A percentile compares a stretch with the other conserved stretches of the same genome.
Evolutionary conservation across 805 yeast species (phyloP).

Genomic region (Candida takata): DNA sequence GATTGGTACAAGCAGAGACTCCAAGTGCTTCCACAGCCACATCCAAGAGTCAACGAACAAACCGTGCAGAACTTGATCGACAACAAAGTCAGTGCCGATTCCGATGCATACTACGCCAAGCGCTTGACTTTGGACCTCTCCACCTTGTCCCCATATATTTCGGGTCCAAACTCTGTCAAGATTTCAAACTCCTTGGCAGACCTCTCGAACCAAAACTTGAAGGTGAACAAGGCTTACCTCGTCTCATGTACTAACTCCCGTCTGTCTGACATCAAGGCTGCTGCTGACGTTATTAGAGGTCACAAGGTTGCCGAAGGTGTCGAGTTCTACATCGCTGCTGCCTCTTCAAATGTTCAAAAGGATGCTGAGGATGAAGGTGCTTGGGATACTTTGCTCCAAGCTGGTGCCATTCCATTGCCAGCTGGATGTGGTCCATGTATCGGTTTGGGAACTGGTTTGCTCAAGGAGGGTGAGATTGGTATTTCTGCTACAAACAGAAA

Average conservation of each 20-base stretch:
- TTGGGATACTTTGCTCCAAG: constrained; percentile 82
- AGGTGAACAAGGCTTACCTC: constrained; percentile 87
- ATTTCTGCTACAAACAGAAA: constrained; percentile 97
- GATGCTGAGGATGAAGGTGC: constrained; percentile 91
- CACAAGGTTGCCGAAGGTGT: constrained; percentile 83
- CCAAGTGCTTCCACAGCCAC: constrained; percentile 52
- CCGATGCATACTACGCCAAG: constrained; percentile 83
- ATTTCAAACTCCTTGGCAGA: constrained; percentile 73
- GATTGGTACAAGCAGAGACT: constrained; percentile 72
- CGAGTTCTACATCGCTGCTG: constrained; percentile 96
- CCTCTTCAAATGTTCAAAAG: constrained; percentile 84
- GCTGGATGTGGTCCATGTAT: constrained; percentile 99
- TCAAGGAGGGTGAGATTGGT: constrained; percentile 95
- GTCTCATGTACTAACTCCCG: constrained; percentile 98
- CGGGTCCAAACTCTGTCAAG: constrained; percentile 98
- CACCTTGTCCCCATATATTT: constrained; percentile 78
- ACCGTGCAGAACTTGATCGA: constrained; percentile 48
- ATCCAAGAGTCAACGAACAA: constrained; percentile 70
- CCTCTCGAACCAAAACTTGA: constrained; percentile 63
- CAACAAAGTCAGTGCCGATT: constrained; percentile 46
- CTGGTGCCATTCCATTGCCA: constrained; percentile 92
- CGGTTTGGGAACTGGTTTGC: constrained; percentile 90
- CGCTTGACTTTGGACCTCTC: constrained; percentile 73
- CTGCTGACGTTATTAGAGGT: constrained; percentile 78
- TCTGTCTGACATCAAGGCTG: constrained; percentile 86